Percentiles rank a stretch among this genome's conserved stretches.
Evolutionary conservation across 2,329 filamentous ascomycete genomes (phyloP).

Genomic region (Exophiala lecanii-corni): DNA sequence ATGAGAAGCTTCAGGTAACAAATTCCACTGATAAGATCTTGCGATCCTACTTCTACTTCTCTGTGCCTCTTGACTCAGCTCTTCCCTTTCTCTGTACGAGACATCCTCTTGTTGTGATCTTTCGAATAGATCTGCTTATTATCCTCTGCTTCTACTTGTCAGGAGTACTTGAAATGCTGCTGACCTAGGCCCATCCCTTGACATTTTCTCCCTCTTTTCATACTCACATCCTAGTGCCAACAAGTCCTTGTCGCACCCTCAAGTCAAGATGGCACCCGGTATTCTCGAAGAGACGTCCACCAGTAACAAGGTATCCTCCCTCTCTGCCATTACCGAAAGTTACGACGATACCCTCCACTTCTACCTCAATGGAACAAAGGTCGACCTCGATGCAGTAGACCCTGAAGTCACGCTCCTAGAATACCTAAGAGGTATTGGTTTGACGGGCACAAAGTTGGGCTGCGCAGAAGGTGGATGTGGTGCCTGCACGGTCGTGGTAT

Average conservation of each 20-base stretch:
- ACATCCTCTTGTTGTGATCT: too few relatives aligned
- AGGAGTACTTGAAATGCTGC: slow-evolving; percentile 18
- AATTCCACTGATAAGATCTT: slow-evolving; percentile 10
- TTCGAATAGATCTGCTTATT: too few relatives aligned
- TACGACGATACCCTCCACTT: slow-evolving; percentile 89
- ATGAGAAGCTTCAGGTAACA: slow-evolving; percentile 14
- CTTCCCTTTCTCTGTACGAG: not conserved
- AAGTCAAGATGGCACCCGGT: slow-evolving; percentile 57
- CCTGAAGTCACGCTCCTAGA: slow-evolving; percentile 89
- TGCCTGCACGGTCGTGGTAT: slow-evolving; percentile 89
- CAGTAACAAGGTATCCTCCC: slow-evolving; percentile 40
- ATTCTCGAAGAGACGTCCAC: slow-evolving; percentile 46
- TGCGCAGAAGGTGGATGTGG: slow-evolving; percentile 96
- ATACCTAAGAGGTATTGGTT: slow-evolving; percentile 84
- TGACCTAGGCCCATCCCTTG: slow-evolving; percentile 1
- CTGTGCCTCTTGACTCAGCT: not conserved
- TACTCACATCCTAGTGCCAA: too few relatives aligned
- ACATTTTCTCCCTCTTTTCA: not conserved
- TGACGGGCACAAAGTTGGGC: slow-evolving; percentile 94
- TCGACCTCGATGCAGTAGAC: slow-evolving; percentile 79
- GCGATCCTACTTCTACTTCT: not conserved
- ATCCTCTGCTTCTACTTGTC: too few relatives aligned
- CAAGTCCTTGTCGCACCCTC: too few relatives aligned
- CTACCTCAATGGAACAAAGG: slow-evolving; percentile 89
- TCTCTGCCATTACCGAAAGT: slow-evolving; percentile 62